Evolutionary conservation across 2,329 filamentous ascomycete genomes (phyloP).

Genomic region (Ophiostoma australiae): DNA sequence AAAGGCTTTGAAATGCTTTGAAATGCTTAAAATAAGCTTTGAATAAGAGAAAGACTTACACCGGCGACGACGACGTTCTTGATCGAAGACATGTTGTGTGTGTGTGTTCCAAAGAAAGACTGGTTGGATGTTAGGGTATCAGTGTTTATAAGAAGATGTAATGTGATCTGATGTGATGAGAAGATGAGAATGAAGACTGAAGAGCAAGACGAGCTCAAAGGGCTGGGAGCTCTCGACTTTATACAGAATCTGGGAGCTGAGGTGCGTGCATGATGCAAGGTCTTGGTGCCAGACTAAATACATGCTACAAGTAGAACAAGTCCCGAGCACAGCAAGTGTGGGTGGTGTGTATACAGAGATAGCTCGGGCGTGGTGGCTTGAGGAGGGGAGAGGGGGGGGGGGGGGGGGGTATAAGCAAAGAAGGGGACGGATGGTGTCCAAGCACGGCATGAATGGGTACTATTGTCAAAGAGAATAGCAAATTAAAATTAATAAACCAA

Average conservation of each 20-base stretch:
- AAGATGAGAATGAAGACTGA: neutral
- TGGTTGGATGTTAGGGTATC: neutral
- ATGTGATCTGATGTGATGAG: neutral
- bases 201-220: neutral
- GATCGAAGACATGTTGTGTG: slow-evolving; percentile 30
- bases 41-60: slow-evolving; percentile 30
- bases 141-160: neutral
- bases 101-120: neutral
- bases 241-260: slow-evolving; percentile 14
- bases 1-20: neutral
- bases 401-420: slow-evolving; percentile 1
- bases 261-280: neutral
- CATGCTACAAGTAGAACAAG: neutral
- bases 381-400: too few species aligned
- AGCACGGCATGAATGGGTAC: neutral
- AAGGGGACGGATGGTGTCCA: neutral
- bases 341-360: neutral
- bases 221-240: slow-evolving; percentile 8
- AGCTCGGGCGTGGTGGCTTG: neutral
- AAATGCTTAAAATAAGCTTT: too few species aligned
- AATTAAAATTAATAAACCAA: neutral
- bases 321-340: neutral
- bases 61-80: slow-evolving; percentile 37
- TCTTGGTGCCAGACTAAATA: neutral
- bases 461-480: neutral